Evolutionary conservation across 208 protist genomes (phyloP).

Genomic region (Phytomonas francai): DNA sequence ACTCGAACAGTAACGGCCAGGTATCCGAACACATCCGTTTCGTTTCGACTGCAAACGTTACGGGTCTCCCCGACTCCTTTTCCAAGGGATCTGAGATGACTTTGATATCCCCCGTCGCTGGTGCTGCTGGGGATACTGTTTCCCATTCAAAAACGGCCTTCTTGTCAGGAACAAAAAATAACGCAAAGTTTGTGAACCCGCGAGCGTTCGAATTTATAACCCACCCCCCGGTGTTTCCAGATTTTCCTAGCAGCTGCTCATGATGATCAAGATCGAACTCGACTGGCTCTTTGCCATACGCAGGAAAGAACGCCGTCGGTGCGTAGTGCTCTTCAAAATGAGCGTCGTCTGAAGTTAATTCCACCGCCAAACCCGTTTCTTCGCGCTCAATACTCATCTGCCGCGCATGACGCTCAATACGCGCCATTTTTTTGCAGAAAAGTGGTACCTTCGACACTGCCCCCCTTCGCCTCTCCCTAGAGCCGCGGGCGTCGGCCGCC

Average conservation of each 20-base stretch:
- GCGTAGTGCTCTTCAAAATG: not conserved
- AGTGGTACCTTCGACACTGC: not conserved
- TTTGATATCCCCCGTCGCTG: not conserved
- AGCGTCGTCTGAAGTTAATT: not conserved
- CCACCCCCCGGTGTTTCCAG: constrained; percentile 29
- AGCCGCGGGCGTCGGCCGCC: not conserved
- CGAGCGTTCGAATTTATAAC: constrained; percentile 29
- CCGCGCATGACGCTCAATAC: not conserved
- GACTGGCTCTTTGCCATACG: not conserved
- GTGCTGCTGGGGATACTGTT: not conserved
- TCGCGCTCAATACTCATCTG: not conserved
- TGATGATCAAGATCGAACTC: constrained; percentile 72
- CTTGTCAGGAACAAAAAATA: constrained; percentile 40
- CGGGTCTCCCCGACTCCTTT: not conserved
- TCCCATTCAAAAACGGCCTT: constrained; percentile 8
- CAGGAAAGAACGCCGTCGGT: not conserved
- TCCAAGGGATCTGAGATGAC: not conserved
- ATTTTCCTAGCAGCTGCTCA: constrained; percentile 21
- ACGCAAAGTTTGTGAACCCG: constrained; percentile 21
- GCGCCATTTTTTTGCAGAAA: not conserved
- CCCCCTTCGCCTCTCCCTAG: not conserved
- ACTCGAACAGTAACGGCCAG: constrained; percentile 41
- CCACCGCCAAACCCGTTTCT: not conserved
- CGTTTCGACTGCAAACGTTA: not conserved
- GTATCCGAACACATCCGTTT: not conserved